Conservation (phyloP, 148 eudicot genomes). For the Nepenthes gracilis region DNA sequence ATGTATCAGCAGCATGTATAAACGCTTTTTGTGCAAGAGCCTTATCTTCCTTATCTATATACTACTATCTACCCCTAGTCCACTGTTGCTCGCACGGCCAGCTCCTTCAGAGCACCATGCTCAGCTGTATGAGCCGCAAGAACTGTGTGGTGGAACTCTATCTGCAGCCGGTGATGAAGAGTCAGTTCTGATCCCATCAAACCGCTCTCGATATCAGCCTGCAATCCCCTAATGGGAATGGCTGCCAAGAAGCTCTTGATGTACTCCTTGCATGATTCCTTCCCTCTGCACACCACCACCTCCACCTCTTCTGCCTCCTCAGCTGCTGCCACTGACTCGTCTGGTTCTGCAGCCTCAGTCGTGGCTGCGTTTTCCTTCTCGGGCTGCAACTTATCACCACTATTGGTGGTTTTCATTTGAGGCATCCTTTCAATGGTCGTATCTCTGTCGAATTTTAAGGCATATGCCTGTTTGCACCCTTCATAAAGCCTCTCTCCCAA, state of each 20-base stretch:
- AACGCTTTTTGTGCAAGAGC: no score
- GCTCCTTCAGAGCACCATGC: no score
- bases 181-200: slow-evolving; percentile 44
- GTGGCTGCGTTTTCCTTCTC: no score
- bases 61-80: no score
- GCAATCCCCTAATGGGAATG: slow-evolving; percentile 65
- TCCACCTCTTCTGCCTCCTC: slow-evolving; percentile 13
- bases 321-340: no score
- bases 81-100: no score
- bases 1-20: no score
- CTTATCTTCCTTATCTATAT: no score
- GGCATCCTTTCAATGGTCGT: slow-evolving; percentile 30
- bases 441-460: slow-evolving; percentile 48
- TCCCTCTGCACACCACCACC: slow-evolving; percentile 29
- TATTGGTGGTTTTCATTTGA: slow-evolving; percentile 2
- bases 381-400: neutral
- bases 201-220: slow-evolving; percentile 61
- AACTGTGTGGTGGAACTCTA: slow-evolving; percentile 53
- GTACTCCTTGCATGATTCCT: slow-evolving; percentile 68
- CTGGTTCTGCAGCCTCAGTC: no score
- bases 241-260: slow-evolving; percentile 83
- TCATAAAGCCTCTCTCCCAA: slow-evolving; percentile 82
- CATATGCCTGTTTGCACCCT: slow-evolving; percentile 64
- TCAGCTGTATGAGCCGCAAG: neutral
- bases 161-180: slow-evolving; percentile 76